A percentile compares a stretch with the other conserved stretches of the same genome.
phyloP scores from a whole-genome alignment of 75 land plant genomes.

The Pinus albicaulis region DNA sequence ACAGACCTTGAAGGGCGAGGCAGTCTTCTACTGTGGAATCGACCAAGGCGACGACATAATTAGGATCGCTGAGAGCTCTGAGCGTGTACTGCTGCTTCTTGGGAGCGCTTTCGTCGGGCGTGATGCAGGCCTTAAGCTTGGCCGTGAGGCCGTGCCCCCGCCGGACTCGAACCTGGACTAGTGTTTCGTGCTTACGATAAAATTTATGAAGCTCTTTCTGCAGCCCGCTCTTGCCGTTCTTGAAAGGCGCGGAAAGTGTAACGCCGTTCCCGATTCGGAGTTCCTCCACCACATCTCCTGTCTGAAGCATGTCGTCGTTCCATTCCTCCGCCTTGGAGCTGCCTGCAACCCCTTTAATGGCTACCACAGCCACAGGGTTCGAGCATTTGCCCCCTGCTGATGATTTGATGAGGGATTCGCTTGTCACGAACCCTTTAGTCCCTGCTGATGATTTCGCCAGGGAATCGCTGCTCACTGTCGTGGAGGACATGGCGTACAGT shows the following conservation, averaged over 20 bases:
- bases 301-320: constrained; percentile 49
- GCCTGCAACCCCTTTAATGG: constrained; percentile 50
- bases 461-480: background rate
- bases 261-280: constrained; percentile 22
- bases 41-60: constrained; percentile 58
- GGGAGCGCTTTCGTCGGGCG: constrained; percentile 27
- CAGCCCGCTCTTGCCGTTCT: constrained; percentile 53
- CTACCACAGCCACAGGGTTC: constrained; percentile 24
- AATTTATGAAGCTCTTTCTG: constrained; percentile 56
- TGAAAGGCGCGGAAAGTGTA: constrained; percentile 37
- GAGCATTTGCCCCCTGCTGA: background rate
- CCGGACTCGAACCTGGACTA: constrained; percentile 49
- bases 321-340: constrained; percentile 56
- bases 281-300: constrained; percentile 62
- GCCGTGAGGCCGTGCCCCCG: constrained; percentile 26
- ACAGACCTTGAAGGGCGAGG: constrained; percentile 54
- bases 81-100: constrained; percentile 43
- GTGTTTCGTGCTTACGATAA: constrained; percentile 45
- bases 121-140: constrained; percentile 49
- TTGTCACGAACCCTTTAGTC: background rate
- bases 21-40: constrained; percentile 64
- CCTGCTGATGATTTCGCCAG: background rate
- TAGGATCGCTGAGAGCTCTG: constrained; percentile 56
- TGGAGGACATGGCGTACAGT: background rate
- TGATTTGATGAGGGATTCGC: background rate